phyloP scores from a whole-genome alignment of 345 rosid species.

The Citrus reticulata region DNA sequence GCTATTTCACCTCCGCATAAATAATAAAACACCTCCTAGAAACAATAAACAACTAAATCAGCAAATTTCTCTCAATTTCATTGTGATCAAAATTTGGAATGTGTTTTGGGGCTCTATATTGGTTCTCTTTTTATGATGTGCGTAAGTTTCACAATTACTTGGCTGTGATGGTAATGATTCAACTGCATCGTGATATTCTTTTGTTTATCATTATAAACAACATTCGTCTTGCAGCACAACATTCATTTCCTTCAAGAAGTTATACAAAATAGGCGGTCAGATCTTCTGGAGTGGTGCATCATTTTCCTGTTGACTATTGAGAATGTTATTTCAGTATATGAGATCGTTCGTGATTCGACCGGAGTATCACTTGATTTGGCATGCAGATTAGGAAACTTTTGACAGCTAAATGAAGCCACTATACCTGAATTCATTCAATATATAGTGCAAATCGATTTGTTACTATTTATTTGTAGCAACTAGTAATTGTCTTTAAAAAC shows the following conservation, averaged over 20 bases:
- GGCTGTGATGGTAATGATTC: background rate
- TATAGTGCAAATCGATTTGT: background rate
- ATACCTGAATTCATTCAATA: background rate
- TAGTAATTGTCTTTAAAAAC: background rate
- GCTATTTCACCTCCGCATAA: background rate
- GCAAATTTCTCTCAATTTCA: background rate
- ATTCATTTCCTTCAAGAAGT: constrained; percentile 93
- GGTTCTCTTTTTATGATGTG: background rate
- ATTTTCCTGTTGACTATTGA: constrained; percentile 72
- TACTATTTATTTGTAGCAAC: background rate
- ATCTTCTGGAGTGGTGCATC: constrained; percentile 87
- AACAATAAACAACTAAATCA: background rate
- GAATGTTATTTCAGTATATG: constrained; percentile 66
- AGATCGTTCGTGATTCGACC: constrained; percentile 53
- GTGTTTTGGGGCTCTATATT: background rate
- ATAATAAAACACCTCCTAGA: background rate
- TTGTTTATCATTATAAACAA: background rate
- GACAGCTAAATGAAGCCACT: background rate
- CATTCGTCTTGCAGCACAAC: constrained; percentile 64
- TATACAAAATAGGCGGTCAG: constrained; percentile 74
- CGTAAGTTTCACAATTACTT: background rate
- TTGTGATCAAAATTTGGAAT: background rate
- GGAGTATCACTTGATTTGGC: constrained; percentile 24
- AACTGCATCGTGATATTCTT: background rate
- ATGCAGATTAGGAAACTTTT: background rate